Percentiles rank a stretch among this genome's conserved stretches.
phyloP scores from a whole-genome alignment of 768 basidiomycete genomes.

The Gloeostereum incarnatum region DNA sequence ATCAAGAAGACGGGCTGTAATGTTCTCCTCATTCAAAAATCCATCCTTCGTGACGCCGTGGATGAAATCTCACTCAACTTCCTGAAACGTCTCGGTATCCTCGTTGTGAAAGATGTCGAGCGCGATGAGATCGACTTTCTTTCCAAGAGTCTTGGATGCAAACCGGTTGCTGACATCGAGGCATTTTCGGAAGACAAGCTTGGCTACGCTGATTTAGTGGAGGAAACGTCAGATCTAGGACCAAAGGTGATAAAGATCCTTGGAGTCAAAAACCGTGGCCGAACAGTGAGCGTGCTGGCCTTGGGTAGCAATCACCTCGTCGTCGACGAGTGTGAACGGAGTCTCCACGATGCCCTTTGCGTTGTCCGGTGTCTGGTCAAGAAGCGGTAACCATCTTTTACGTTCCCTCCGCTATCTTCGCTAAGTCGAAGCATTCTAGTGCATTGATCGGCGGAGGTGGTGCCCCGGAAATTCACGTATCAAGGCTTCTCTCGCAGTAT shows the following conservation, averaged over 20 bases:
- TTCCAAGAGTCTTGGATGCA: conserved; percentile 88
- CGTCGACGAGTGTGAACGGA: conserved; percentile 94
- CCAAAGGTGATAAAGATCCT: conserved; percentile 92
- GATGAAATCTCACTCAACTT: conserved; percentile 97
- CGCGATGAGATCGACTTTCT: conserved; percentile 98
- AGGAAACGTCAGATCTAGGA: conserved; percentile 74
- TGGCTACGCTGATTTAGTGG: conserved; percentile 91
- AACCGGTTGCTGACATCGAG: conserved; percentile 95
- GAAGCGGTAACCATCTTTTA: conserved; percentile 60
- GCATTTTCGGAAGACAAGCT: conserved; percentile 97
- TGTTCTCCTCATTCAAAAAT: conserved; percentile 97
- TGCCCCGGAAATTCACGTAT: conserved; percentile 96
- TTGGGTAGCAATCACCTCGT: conserved; percentile 91
- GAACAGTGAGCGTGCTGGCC: conserved; percentile 92
- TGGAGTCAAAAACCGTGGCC: conserved; percentile 89
- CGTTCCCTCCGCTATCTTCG: not conserved
- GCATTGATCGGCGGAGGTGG: conserved; percentile 95
- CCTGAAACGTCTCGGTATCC: conserved; percentile 92
- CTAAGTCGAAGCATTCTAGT: conserved; percentile 17
- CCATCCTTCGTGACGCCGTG: conserved; percentile 98
- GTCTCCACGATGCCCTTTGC: conserved; percentile 97
- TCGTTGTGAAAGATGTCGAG: conserved; percentile 95
- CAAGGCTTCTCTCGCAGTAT: conserved; percentile 82
- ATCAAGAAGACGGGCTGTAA: conserved; percentile 99
- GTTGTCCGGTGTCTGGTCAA: conserved; percentile 98